phyloP scores from a whole-genome alignment of 2,329 filamentous ascomycete genomes.

The Trichocomaceae sp. region DNA sequence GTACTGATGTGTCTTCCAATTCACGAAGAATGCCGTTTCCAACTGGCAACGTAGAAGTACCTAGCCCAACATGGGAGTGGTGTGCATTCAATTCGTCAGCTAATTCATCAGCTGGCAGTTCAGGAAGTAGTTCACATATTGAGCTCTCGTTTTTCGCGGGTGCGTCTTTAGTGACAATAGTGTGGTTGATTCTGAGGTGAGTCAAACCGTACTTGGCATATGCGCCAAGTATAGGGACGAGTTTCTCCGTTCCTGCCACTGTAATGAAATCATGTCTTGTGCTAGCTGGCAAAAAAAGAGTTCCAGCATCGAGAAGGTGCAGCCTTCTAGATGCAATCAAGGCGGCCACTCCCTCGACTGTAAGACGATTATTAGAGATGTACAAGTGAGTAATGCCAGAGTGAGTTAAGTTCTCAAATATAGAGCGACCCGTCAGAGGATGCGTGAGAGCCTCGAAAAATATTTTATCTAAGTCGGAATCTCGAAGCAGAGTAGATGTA shows the following conservation, averaged over 20 bases:
- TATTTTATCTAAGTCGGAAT: slow-evolving; percentile 39
- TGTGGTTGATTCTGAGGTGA: slow-evolving; percentile 51
- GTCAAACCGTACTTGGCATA: slow-evolving; percentile 44
- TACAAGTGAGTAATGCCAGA: slow-evolving; percentile 56
- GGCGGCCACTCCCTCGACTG: slow-evolving; percentile 50
- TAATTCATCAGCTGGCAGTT: slow-evolving; percentile 27
- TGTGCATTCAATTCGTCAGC: slow-evolving; percentile 24
- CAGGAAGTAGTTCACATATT: slow-evolving; percentile 24
- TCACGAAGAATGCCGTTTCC: slow-evolving; percentile 30
- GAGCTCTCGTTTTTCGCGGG: slow-evolving; percentile 26
- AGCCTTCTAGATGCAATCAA: slow-evolving; percentile 47
- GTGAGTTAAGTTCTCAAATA: slow-evolving; percentile 50
- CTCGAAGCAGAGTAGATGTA: slow-evolving; percentile 19
- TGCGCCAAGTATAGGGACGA: slow-evolving; percentile 46
- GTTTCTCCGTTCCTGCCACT: slow-evolving; percentile 47
- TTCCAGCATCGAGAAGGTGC: slow-evolving; percentile 51
- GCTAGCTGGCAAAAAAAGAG: slow-evolving; percentile 16
- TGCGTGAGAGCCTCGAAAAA: slow-evolving; percentile 45
- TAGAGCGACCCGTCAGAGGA: slow-evolving; percentile 47
- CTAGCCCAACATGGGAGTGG: slow-evolving; percentile 22
- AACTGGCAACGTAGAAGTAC: slow-evolving; percentile 27
- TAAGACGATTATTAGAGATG: slow-evolving; percentile 50
- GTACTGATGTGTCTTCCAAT: slow-evolving; percentile 30
- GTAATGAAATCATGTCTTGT: slow-evolving; percentile 13
- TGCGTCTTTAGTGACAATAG: slow-evolving; percentile 45